phyloP scores from a whole-genome alignment of 495 filamentous ascomycete genomes.

The Peziza echinospora region DNA sequence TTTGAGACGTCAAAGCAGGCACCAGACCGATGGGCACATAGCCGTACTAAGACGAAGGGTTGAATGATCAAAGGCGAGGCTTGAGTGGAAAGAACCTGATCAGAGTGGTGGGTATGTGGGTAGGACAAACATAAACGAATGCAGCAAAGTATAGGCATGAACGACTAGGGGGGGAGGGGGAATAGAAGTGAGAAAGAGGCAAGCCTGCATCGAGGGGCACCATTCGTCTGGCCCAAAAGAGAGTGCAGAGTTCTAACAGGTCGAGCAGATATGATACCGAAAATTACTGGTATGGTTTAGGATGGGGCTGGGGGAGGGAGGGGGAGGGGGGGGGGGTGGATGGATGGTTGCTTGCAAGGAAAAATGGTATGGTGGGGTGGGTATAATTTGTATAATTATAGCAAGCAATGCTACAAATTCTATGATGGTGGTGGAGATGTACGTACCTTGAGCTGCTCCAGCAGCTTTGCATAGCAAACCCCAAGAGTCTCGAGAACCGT shows the following conservation, averaged over 20 bases:
- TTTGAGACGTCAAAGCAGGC: background rate
- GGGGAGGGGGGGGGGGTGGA: constrained; percentile 4
- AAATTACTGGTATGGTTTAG: background rate
- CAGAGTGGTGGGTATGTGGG: constrained; percentile 1
- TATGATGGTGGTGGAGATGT: background rate
- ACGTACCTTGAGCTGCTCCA: background rate
- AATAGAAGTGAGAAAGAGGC: background rate
- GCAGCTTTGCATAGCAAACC: background rate
- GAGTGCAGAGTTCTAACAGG: background rate
- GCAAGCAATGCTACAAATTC: background rate
- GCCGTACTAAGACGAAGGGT: background rate
- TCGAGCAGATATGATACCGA: background rate
- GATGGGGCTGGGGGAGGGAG: constrained; percentile 3
- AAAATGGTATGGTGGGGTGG: constrained; percentile 15
- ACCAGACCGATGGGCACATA: background rate
- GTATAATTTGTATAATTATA: constrained; percentile 7
- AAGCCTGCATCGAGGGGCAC: constrained; percentile 6
- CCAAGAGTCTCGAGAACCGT: background rate
- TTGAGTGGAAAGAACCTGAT: background rate
- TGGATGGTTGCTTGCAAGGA: constrained; percentile 14
- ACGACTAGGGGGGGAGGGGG: no score
- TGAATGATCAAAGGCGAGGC: background rate
- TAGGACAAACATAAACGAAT: background rate
- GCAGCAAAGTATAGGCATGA: constrained; percentile 9
- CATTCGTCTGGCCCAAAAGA: constrained; percentile 2